These are phyloP conservation scores for Talaromyces islandicus DNA, from an alignment of 2,329 filamentous ascomycete species.

Conservation along the genomic window DNA sequence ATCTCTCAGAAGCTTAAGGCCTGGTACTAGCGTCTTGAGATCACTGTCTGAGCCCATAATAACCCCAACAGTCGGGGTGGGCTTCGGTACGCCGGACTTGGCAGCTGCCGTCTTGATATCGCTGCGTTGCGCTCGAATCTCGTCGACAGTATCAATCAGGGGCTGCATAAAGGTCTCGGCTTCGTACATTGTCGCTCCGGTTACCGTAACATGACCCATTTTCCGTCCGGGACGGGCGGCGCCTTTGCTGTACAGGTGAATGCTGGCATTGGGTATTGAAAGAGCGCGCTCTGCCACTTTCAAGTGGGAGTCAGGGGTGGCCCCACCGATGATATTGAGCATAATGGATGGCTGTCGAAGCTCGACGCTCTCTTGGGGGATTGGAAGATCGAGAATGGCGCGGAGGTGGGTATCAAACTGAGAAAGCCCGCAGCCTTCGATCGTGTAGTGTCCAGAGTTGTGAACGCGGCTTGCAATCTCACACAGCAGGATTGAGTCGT, in stretches of 20 bases:
- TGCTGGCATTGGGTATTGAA: conserved; percentile 52
- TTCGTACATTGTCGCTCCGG: conserved; percentile 60
- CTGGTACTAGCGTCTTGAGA: conserved; percentile 39
- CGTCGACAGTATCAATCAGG: conserved; percentile 69
- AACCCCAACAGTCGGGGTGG: conserved; percentile 36
- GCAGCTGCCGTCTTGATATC: conserved; percentile 28
- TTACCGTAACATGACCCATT: conserved; percentile 89
- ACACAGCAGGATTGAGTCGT: conserved; percentile 71
- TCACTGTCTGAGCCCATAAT: conserved; percentile 47
- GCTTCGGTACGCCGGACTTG: conserved; percentile 25
- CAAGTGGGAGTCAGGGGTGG: conserved; percentile 57
- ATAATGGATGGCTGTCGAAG: conserved; percentile 47
- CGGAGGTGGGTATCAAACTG: conserved; percentile 89
- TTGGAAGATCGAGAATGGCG: conserved; percentile 69
- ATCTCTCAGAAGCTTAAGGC: conserved; percentile 38
- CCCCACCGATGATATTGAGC: conserved; percentile 52
- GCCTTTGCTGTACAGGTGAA: conserved; percentile 90
- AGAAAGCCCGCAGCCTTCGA: conserved; percentile 82
- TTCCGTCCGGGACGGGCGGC: conserved; percentile 80
- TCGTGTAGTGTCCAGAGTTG: conserved; percentile 93
- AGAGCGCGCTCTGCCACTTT: conserved; percentile 53
- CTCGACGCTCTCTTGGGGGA: conserved; percentile 45
- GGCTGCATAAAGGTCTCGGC: conserved; percentile 64
- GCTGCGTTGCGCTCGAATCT: conserved; percentile 60
- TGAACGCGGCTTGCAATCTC: conserved; percentile 80